Base-by-base conservation (phyloP, 495 filamentous ascomycete species). In the Ascobolus immersus region DNA sequence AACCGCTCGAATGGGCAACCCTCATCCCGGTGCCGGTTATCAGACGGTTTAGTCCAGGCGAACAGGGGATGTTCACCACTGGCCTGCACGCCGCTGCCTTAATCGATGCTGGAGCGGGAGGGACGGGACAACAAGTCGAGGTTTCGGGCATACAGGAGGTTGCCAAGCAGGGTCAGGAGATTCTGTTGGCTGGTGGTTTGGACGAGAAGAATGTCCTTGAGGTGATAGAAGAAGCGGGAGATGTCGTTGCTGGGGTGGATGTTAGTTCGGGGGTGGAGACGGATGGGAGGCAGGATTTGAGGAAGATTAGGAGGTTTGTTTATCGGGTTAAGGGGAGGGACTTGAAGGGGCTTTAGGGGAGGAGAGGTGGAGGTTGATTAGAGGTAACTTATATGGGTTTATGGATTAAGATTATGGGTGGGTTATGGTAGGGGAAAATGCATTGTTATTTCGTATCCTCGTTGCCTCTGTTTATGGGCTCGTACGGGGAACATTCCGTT, bases 261-360 rank as follows among this genome's bases (percentile, higher is more conserved):
- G 77, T 91, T 4, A 90, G 80, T 47, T 89, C 77, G 44, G 86
- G 86, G 0, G 79, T 99, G 9, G 86, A 96, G 57, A 66, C 65
- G 17, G 64, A 75, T 41, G 86, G 84, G 6, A 52, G 58, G 45
- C 89, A 99, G 48, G 75, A 73, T 52, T 29, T 80, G 32, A 66
- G 71, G 35, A 89, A 77, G 57, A 93, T 99, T 36, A 56, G 59
- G 39, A 67, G 57, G 8, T 99, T 99, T 53, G 63, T 94, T 5
- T 57, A 59, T 44, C 68, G 65, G 26, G 77, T 69, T 1, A 90
- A 81, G 55, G 50, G 52, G 10, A 39, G 44, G 22, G 25, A 29
- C 15, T 33, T 28, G 33, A 43, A 28, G 14, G 10, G 28, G 17
- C 12, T 38, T 32, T 14, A 22, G 25, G n/a, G n/a, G 22, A 15